A percentile compares a stretch with the other conserved stretches of the same genome.
These are phyloP conservation scores for Aspergillus neotritici DNA, from an alignment of 2,329 filamentous ascomycete species.

Conservation along the genomic window DNA sequence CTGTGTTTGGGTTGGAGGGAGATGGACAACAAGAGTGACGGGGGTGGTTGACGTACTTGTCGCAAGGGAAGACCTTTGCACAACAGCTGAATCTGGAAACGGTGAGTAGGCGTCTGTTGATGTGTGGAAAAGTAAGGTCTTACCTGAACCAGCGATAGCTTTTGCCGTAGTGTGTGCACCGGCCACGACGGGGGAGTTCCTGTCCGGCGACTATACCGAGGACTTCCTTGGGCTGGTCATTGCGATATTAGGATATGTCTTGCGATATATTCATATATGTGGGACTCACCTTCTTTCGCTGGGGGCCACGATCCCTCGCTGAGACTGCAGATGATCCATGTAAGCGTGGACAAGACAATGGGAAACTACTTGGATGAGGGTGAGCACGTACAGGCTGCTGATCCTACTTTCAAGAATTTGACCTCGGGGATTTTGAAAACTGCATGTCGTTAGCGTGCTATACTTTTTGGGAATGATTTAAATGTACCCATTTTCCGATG, in stretches of 20 bases:
- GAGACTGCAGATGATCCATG: constrained; percentile 16
- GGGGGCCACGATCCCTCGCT: constrained; percentile 24
- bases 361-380: neutral
- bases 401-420: constrained; percentile 67
- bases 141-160: constrained; percentile 54
- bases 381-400: constrained; percentile 42
- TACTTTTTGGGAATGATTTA: neutral
- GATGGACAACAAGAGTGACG: neutral
- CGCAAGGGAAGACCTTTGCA: constrained; percentile 52
- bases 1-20: neutral
- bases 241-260: neutral
- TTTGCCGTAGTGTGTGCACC: constrained; percentile 51
- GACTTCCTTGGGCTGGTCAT: constrained; percentile 42
- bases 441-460: constrained; percentile 13
- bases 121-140: constrained; percentile 3
- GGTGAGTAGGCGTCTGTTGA: constrained; percentile 3
- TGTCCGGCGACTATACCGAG: constrained; percentile 52
- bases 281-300: constrained; percentile 34
- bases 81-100: constrained; percentile 50
- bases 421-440: constrained; percentile 70
- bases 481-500: constrained; percentile 65
- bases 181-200: constrained; percentile 49
- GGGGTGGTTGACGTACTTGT: constrained; percentile 41
- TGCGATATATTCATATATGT: neutral
- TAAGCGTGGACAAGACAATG: neutral